Base-by-base conservation (phyloP, 768 basidiomycete species). In the Lepiota brunneoincarnata region DNA sequence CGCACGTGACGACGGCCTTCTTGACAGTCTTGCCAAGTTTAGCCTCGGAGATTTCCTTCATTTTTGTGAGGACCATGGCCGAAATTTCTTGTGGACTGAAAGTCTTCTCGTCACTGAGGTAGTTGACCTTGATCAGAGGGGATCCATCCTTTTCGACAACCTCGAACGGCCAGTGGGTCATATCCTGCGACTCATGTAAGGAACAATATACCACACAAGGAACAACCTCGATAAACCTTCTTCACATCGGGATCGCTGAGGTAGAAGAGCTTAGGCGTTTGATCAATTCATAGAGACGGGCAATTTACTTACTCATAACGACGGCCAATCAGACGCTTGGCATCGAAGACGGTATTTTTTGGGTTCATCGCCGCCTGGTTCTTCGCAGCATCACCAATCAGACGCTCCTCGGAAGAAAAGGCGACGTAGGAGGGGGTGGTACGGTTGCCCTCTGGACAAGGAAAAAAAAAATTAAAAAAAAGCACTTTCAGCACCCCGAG, bases 301-400 rank as follows among this genome's bases (percentile, higher is more conserved):
- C 43, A 56, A 35, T 38, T 9, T 21, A 76, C 87, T 63, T 63
- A 91, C 92, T 98, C 95, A 69, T 87, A 98, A 65, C 94, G 86
- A 62, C 96, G 91, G 66, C 97, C 96, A 67, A 98, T 98, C 67
- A 98, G 85, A 74, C 96, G 95, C 78, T 98, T 98, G 58, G 96
- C 96, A 72, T 98, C 96, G 74, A 98, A 98, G 71, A 98, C 91
- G 63, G 97, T 99, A 83, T 98, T 98, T 67, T 80, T 81, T 59
- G 97, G 97, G 84, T 99, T 99, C 97, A 99, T 99, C 63, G 97
- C 97, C 56, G 91, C 92, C 81, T 98, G 95, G 72, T 97, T 97
- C 75, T 95, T 95, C 58, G 93, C 95, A 66, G 93, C 93, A 84
- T 98, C 95, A 71, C 97, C 95, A 70, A 98, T 98, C 73, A 96